phyloP scores from a whole-genome alignment of 129 eudicot genomes.

The Lonicera japonica region DNA sequence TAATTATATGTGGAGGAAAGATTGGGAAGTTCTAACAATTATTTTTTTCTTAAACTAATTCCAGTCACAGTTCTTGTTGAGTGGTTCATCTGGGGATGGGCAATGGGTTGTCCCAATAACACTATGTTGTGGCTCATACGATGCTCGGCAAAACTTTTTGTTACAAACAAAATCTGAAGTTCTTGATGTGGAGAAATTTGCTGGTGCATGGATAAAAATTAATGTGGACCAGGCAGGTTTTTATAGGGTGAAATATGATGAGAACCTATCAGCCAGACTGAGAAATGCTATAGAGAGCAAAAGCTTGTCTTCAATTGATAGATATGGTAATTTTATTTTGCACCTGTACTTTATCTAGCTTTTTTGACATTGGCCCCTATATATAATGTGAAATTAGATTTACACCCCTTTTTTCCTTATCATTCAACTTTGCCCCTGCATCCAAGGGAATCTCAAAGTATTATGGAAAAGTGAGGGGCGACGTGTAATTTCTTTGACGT shows the following conservation, averaged over 20 bases:
- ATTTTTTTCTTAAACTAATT: slow-evolving; percentile 2
- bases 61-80: slow-evolving; percentile 76
- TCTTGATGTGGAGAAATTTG: slow-evolving; percentile 30
- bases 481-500: no score
- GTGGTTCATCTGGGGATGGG: slow-evolving; percentile 75
- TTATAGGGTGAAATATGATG: slow-evolving; percentile 92
- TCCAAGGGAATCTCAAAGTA: no score
- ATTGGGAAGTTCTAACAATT: background rate
- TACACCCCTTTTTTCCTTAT: no score
- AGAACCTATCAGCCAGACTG: slow-evolving; percentile 60
- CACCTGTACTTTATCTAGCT: background rate
- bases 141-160: slow-evolving; percentile 50
- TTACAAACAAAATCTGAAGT: slow-evolving; percentile 50
- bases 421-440: no score
- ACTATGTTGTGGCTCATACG: slow-evolving; percentile 69
- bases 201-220: slow-evolving; percentile 69
- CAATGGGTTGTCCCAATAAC: slow-evolving; percentile 95
- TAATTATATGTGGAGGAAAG: background rate
- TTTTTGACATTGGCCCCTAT: background rate
- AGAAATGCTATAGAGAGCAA: slow-evolving; percentile 78
- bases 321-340: slow-evolving; percentile 55
- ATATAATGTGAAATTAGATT: background rate
- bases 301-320: slow-evolving; percentile 61
- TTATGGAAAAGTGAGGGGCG: no score
- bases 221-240: slow-evolving; percentile 92